Evolutionary conservation across 371 early-diverging fungal genomes (phyloP), one percentile per base, ranked within the genome.

Genomic region (Choanephora cucurbitarum): DNA sequence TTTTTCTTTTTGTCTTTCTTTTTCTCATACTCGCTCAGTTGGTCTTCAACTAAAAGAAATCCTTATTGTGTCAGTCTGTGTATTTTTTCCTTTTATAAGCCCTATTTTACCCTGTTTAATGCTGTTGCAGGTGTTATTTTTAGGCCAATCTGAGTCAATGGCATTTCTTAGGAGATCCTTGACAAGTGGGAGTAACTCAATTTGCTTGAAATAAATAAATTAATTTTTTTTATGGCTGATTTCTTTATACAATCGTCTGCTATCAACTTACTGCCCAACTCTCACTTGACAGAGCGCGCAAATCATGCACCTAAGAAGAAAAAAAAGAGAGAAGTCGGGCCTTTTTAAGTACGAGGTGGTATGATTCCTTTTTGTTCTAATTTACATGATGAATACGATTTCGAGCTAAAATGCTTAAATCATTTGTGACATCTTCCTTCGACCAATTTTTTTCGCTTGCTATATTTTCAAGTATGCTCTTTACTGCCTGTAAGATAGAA

Each of bases 211-310:
- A n/a, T n/a, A 56, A 10, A 21, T 9, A 31, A 41, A 42, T 11
- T 3, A 37, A 34, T 28, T 28, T 28, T 28, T 28, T 7, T 28
- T 28, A 28, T 7, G 7, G 3, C 7, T 7, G 3, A 28, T 28
- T 7, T 28, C 28, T 28, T 7, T 28, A 28, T n/a, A n/a, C n/a
- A n/a, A n/a, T n/a, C n/a, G n/a, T 32, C 10, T 32, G 6, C 32
- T 10, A 22, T 21, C 19, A 22, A 49, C 44, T 64, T 78, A 80
- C 80, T 57, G 67, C 61, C 80, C 80, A 80, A 48, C 80, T 80
- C 53, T 77, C 70, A 15, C 54, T 48, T 0, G 80, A 80, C 43
- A 80, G 57, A 15, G 69, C 53, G 17, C 70, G 69, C 17, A 80
- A 61, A 44, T 80, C 80, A 55, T 62, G 60, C 32, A 77, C 57